Conservation (phyloP, 2,329 filamentous ascomycete genomes). For the Stachybotrys chartarum region DNA sequence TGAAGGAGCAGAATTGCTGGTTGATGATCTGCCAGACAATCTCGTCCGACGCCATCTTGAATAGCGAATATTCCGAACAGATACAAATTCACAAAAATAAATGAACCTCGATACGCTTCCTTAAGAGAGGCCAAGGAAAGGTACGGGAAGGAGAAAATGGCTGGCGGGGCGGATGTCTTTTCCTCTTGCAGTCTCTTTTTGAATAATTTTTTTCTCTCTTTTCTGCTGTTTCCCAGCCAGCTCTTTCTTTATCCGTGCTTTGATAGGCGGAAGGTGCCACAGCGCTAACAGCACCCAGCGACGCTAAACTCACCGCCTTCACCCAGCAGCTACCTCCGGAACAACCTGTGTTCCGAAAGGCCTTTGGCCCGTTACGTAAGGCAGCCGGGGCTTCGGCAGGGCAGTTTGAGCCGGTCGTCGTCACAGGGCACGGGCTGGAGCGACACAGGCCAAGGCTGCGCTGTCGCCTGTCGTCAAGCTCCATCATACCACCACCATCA, state of each 20-base stretch:
- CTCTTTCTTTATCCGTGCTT: constrained; percentile 5
- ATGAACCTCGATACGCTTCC: background rate
- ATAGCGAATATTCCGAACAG: background rate
- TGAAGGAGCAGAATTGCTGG: constrained; percentile 91
- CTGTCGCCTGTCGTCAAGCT: background rate
- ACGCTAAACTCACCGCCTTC: constrained; percentile 1
- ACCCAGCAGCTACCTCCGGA: background rate
- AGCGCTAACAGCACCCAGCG: background rate
- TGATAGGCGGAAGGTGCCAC: constrained; percentile 4
- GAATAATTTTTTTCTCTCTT: constrained; percentile 9
- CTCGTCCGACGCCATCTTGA: constrained; percentile 80
- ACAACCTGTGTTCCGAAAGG: background rate
- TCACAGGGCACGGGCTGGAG: background rate
- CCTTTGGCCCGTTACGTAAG: background rate
- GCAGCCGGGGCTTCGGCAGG: background rate
- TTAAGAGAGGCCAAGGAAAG: background rate
- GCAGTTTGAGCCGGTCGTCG: background rate
- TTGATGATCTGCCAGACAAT: constrained; percentile 97
- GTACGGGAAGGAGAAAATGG: constrained; percentile 5
- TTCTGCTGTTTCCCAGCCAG: constrained; percentile 3
- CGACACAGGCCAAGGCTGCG: background rate
- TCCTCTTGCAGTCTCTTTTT: background rate
- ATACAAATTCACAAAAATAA: background rate
- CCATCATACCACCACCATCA: background rate
- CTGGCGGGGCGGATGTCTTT: constrained; percentile 10